Evolutionary conservation across 495 filamentous ascomycete species (phyloP).

Genomic region (Xylaria nigripes): DNA sequence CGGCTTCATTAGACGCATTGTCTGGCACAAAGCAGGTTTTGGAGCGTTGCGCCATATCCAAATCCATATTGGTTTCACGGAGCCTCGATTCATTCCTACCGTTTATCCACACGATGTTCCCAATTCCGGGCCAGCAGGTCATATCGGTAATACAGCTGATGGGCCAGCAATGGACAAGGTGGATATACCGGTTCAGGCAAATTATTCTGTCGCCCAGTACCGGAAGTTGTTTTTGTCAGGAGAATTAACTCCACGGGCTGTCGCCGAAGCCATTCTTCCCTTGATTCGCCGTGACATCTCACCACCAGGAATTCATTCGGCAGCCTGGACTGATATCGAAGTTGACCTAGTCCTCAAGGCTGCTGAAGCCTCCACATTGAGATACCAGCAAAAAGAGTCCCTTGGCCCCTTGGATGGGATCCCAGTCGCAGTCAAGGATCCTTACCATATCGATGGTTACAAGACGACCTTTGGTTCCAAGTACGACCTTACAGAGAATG

Average conservation of each 20-base stretch:
- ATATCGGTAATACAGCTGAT: too few relatives aligned
- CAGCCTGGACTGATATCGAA: constrained; percentile 56
- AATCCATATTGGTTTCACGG: constrained; percentile 49
- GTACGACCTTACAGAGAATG: constrained; percentile 32
- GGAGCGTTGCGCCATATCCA: constrained; percentile 46
- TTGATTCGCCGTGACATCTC: constrained; percentile 54
- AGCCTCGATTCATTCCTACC: constrained; percentile 67
- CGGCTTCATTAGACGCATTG: constrained; percentile 19
- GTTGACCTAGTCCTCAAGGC: constrained; percentile 52
- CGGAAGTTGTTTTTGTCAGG: constrained; percentile 57
- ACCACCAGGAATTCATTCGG: constrained; percentile 48
- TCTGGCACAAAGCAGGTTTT: constrained; percentile 69
- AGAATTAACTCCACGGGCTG: constrained; percentile 55
- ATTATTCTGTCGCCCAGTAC: constrained; percentile 59
- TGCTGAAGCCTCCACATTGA: constrained; percentile 54
- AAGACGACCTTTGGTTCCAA: constrained; percentile 52
- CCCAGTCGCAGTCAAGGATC: constrained; percentile 68
- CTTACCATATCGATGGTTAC: constrained; percentile 68
- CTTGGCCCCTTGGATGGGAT: constrained; percentile 68
- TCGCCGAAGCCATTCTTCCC: constrained; percentile 58
- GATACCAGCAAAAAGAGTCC: constrained; percentile 54
- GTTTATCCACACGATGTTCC: constrained; percentile 57
- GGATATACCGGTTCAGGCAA: background rate
- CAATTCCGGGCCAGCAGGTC: background rate
- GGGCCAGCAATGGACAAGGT: background rate